Base-by-base conservation (phyloP, 2,329 filamentous ascomycete species). In the Pseudocercospora pini-densiflorae region DNA sequence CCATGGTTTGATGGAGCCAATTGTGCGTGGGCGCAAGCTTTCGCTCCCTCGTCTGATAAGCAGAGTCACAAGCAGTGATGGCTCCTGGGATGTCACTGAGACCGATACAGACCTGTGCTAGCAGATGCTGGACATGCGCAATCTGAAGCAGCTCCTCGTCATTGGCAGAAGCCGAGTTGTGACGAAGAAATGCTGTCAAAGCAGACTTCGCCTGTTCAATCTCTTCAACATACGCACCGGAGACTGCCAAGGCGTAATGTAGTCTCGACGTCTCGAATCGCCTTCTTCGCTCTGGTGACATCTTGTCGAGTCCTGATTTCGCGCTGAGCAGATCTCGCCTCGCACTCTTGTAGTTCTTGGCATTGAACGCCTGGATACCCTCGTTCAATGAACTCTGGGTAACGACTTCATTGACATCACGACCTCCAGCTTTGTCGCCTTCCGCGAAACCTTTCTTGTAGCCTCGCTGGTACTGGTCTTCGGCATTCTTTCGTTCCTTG, bases 71-170 rank as follows among this genome's bases (percentile, higher is more conserved):
- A 10, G 53, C 43, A 10, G 29, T 16, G 14, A 51, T 31, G 12
- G 64, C 64, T 27, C 62, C 64, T n/a, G 21, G 40, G 6, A 62
- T 9, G 1, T 47, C 43, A 19, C 33, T 33, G 10, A 36, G 53
- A 6, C 64, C 64, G 19, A 66, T 66, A 3, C 58, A 49, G 19
- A 66, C 33, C 43, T 66, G 64, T 16, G 59, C 60, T 6, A 62
- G 59, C 9, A 66, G 45, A 31, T 66, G 64, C 29, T 66, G 64
- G 2, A 53, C 64, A 43, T 66, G 64, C 21, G 64, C 59, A 12
- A 57, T 29, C 21, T 59, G 49, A 9, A 66, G 36, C 36, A 54
- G 29, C n/a, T 66, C 53, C 7, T 62, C 59, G 45, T 47, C 27
- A 14, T 29, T 59, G 19, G 19, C 51, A 8, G 16, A 29, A 14